Evolutionary conservation across 78 protist genomes (phyloP), one percentile per base, ranked within the genome.

Genomic region (Capsaspora owczarzaki): DNA sequence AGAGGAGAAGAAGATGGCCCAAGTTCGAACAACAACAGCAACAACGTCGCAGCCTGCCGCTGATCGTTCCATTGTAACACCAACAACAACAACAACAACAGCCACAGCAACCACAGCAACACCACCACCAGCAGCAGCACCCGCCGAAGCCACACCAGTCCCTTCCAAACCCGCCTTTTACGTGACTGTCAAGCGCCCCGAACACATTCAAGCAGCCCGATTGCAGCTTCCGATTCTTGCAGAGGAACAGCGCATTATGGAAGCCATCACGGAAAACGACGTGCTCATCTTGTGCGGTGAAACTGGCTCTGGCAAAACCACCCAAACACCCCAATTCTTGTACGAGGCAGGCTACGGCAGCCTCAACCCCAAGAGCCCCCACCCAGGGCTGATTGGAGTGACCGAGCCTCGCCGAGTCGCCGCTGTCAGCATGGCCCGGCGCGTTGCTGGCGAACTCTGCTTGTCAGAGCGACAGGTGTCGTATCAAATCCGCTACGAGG

Each of bases 401-500:
- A 98, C 99, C 8, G 95, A 98, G 85, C 99, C 99, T 1, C 85
- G 99, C 14, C 87, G 99, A 1, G 99, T 98, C 5, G 99, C 99
- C 4, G 99, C 99, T 19, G 68, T 94, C 19, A 74, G 88, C 31
- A 87, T 94, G 61, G 91, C 98, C 14, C 44, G 40, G 77, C 87
- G 99, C 23, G 99, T 98, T 0, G 97, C 97, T 0, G 53, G 86
- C 14, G 99, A 98, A 78, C 42, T 98, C 12, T 82, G 87, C 61
- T 42, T 81, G 6, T 41, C 63, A 1, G 37, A 95, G 33, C 47
- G 53, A 19, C 76, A 74, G 1, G 98, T 96, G 16, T 90, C 87
- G 23, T 94, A 94, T 53, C 61, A 71, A 51, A 86, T 97, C 47
- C 85, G 99, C 25, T 93, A 91, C 80, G 99, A 96, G 25, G 31